Percentiles rank a stretch among this genome's conserved stretches.
Conservation (phyloP, 805 yeast genomes). For the Pichia cabralensis region DNA sequence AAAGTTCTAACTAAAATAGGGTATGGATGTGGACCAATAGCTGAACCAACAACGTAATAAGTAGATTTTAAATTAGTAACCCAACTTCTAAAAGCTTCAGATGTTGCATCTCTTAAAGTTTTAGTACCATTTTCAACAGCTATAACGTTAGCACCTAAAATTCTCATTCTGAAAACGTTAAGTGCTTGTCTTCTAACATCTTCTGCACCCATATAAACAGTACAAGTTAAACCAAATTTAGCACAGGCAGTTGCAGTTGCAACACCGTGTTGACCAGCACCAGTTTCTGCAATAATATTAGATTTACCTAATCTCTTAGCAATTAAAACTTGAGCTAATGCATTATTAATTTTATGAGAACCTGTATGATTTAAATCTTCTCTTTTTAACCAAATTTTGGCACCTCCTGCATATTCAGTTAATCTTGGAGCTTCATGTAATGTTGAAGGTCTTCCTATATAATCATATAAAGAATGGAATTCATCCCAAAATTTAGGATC, state of each 20-base stretch:
- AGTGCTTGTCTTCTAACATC: conserved; percentile 98
- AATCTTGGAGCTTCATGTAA: conserved; percentile 87
- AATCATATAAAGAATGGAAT: conserved; percentile 70
- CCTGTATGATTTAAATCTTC: conserved; percentile 92
- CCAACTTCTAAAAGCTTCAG: conserved; percentile 96
- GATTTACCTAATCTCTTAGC: conserved; percentile 73
- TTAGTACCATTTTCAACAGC: conserved; percentile 92
- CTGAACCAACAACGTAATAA: conserved; percentile 95
- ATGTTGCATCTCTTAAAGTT: conserved; percentile 95
- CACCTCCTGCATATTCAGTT: conserved; percentile 87
- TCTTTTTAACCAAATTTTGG: conserved; percentile 94
- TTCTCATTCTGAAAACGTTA: conserved; percentile 94
- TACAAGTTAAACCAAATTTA: conserved; percentile 86
- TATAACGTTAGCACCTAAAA: conserved; percentile 90
- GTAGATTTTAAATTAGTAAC: conserved; percentile 78
- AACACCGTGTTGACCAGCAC: conserved; percentile 92
- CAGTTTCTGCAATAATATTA: conserved; percentile 79
- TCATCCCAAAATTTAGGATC: conserved; percentile 94
- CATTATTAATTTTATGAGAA: conserved; percentile 79
- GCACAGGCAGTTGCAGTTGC: conserved; percentile 92
- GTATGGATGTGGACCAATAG: conserved; percentile 98
- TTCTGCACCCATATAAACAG: conserved; percentile 98
- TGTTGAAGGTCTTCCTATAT: conserved; percentile 94
- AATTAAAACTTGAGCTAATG: conserved; percentile 69
- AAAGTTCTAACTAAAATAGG: conserved; percentile 96